Conservation (phyloP, 208 protist genomes). For the Novymonas esmeraldas region DNA sequence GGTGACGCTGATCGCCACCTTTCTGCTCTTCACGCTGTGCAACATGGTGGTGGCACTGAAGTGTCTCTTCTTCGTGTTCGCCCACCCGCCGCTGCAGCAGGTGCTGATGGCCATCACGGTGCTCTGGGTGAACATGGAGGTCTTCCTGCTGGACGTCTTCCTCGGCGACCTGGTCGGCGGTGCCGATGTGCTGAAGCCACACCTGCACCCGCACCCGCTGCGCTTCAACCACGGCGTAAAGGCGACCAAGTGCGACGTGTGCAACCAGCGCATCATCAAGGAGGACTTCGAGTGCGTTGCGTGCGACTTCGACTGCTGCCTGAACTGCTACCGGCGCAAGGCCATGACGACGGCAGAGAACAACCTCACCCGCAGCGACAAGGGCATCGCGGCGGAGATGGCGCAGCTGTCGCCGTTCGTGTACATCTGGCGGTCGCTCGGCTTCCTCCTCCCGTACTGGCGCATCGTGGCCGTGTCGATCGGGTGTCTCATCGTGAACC, state of each 20-base stretch:
- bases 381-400: constrained; percentile 12
- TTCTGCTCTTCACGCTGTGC: constrained; percentile 38
- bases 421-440: constrained; percentile 45
- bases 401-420: constrained; percentile 41
- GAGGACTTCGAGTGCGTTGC: constrained; percentile 43
- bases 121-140: constrained; percentile 48
- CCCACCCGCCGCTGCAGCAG: constrained; percentile 28
- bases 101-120: constrained; percentile 48
- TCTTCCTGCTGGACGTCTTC: constrained; percentile 42
- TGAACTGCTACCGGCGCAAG: constrained; percentile 42
- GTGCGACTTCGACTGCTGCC: constrained; percentile 59
- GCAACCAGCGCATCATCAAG: constrained; percentile 51
- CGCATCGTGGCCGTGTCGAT: constrained; percentile 36
- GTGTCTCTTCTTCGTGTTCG: constrained; percentile 49
- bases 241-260: constrained; percentile 51
- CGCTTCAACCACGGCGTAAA: constrained; percentile 43
- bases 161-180: constrained; percentile 21
- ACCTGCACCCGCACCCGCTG: constrained; percentile 48
- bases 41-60: constrained; percentile 44
- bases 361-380: constrained; percentile 28
- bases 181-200: constrained; percentile 32
- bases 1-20: constrained; percentile 27
- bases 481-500: constrained; percentile 39
- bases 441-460: constrained; percentile 47
- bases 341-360: constrained; percentile 31